Percentiles rank a stretch among this genome's conserved stretches.
phyloP scores from a whole-genome alignment of 2,329 filamentous ascomycete genomes.

The Coniochaeta sp. region DNA sequence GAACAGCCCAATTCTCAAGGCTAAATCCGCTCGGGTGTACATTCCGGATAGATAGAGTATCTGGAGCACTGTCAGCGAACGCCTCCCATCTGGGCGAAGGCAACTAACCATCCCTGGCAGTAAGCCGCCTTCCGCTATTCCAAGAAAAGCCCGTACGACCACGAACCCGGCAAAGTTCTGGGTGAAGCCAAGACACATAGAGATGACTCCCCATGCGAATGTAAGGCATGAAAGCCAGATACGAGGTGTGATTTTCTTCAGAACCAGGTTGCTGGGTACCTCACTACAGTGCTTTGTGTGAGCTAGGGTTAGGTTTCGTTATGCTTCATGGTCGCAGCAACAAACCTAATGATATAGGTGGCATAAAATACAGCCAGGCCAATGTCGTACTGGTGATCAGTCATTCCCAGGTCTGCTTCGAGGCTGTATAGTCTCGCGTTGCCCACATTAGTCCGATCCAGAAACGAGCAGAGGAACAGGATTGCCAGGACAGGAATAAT shows the following conservation, averaged over 20 bases:
- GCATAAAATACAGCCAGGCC: slow-evolving; percentile 1
- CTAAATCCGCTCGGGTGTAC: slow-evolving; percentile 52
- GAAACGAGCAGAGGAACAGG: slow-evolving; percentile 56
- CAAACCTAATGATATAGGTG: slow-evolving; percentile 1
- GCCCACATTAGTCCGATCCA: slow-evolving; percentile 66
- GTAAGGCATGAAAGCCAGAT: slow-evolving; percentile 1
- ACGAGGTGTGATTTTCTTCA: slow-evolving; percentile 4
- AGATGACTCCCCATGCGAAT: slow-evolving; percentile 23
- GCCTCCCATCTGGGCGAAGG: background rate
- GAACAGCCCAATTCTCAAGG: slow-evolving; percentile 57
- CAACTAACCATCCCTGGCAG: slow-evolving; percentile 53
- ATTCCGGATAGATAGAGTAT: slow-evolving; percentile 54
- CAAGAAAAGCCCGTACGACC: slow-evolving; percentile 52
- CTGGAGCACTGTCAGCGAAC: background rate
- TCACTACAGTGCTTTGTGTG: background rate
- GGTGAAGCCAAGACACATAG: slow-evolving; percentile 49
- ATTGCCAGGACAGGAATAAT: slow-evolving; percentile 47
- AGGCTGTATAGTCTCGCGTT: slow-evolving; percentile 61
- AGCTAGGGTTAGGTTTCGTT: background rate
- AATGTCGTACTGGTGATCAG: background rate
- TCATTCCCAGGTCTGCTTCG: slow-evolving; percentile 22
- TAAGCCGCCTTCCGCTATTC: slow-evolving; percentile 56
- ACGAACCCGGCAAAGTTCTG: slow-evolving; percentile 48
- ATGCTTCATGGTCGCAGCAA: background rate
- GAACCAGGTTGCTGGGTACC: slow-evolving; percentile 3